These are phyloP conservation scores for Lactarius akahatsu DNA, from an alignment of 768 basidiomycete genomes.

Conservation along the genomic window DNA sequence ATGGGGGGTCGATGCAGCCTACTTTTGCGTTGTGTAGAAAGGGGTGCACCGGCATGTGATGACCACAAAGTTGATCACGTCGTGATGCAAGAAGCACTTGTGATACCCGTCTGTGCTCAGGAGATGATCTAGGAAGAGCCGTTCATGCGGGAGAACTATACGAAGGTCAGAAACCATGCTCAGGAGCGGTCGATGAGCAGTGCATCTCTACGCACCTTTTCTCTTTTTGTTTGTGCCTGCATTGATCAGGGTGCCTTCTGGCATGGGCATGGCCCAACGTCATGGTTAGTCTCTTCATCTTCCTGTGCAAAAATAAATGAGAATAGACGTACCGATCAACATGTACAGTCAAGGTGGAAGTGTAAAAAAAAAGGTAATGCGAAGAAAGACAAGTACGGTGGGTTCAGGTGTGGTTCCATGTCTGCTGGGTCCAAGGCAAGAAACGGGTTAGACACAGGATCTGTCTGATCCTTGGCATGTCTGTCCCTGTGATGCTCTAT, in stretches of 20 bases:
- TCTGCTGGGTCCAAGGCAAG: no score
- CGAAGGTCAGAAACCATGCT: not conserved
- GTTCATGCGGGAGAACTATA: slow-evolving; percentile 89
- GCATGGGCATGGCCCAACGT: slow-evolving; percentile 86
- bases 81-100: slow-evolving; percentile 98
- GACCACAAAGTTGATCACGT: slow-evolving; percentile 82
- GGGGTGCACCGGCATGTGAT: slow-evolving; percentile 73
- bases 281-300: slow-evolving; percentile 65
- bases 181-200: not conserved
- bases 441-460: no score
- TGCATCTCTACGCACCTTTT: slow-evolving; percentile 56
- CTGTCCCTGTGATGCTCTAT: no score
- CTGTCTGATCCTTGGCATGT: no score
- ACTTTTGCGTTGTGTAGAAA: not conserved
- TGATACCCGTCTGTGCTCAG: slow-evolving; percentile 92
- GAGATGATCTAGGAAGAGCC: slow-evolving; percentile 87
- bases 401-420: no score
- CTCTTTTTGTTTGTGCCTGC: slow-evolving; percentile 70
- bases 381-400: no score
- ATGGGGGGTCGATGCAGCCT: slow-evolving; percentile 81
- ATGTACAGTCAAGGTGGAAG: no score
- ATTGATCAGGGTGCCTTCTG: slow-evolving; percentile 44
- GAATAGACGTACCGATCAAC: no score
- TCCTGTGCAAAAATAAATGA: slow-evolving; percentile 32
- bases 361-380: no score